These are phyloP conservation scores for Geotrichum fermentans DNA, from an alignment of 1,139 yeast species.

Conservation along the genomic window DNA sequence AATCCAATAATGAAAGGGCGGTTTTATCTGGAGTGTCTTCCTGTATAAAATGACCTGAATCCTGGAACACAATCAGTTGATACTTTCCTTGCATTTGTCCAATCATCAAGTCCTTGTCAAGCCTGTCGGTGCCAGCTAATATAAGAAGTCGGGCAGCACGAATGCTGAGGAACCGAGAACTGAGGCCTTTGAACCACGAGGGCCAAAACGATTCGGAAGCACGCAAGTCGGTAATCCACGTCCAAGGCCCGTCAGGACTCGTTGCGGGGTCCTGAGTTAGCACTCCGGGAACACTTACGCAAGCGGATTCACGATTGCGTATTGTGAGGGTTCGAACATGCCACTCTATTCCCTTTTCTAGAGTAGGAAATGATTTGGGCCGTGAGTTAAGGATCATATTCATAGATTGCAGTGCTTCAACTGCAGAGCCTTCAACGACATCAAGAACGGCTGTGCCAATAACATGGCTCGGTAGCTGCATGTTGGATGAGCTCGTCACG, in stretches of 20 bases:
- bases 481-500: constrained; percentile 46
- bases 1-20: constrained; percentile 46
- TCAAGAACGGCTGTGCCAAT: constrained; percentile 74
- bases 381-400: constrained; percentile 54
- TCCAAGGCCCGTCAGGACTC: constrained; percentile 29
- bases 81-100: constrained; percentile 96
- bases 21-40: constrained; percentile 78
- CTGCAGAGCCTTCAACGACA: constrained; percentile 91
- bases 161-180: constrained; percentile 52
- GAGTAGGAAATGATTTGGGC: constrained; percentile 53
- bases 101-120: constrained; percentile 77
- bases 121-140: constrained; percentile 84
- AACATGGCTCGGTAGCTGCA: constrained; percentile 18
- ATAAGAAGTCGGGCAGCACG: constrained; percentile 66
- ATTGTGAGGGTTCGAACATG: constrained; percentile 53
- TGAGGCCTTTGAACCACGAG: constrained; percentile 74
- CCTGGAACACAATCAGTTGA: constrained; percentile 78
- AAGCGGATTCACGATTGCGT: constrained; percentile 57
- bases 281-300: constrained; percentile 70
- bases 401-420: constrained; percentile 64
- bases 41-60: constrained; percentile 86
- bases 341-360: constrained; percentile 74
- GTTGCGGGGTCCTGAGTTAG: constrained; percentile 31
- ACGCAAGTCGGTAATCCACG: constrained; percentile 63
- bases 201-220: constrained; percentile 68